Base-by-base conservation (phyloP, 139 green algal genomes). In the Asterochloris sp. region DNA sequence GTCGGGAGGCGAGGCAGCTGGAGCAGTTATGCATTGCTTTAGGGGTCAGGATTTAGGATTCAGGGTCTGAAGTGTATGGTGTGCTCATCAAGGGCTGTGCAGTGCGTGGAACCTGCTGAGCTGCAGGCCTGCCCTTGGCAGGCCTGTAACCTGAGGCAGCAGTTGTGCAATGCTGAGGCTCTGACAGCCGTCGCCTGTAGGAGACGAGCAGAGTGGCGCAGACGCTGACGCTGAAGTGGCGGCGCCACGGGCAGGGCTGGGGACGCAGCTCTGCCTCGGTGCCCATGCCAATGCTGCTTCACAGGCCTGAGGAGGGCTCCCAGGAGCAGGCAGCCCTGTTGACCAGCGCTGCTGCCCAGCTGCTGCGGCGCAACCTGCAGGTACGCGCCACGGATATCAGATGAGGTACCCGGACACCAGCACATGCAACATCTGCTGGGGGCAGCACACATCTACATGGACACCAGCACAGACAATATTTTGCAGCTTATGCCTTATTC, bases 161-260 rank as follows among this genome's bases (percentile, higher is more conserved):
- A 24, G 1, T 6, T 26, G 17, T 21, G 21, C 21, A 71, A 26
- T 71, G 23, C 69, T 54, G 69, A 76, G 24, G 24, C 13, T 12
- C 15, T 17, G 12, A 78, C 24, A 19, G 1, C 26, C 21, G 19
- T 54, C 10, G 8, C 13, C 8, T 76, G 69, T 78, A 83, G 78
- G 84, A 91, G 29, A 79, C 81, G 66, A 84, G 85, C 11, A 81
- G 91, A 0, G 78, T 78, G 1, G 85, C 92, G 0, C 74, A 62
- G 13, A 93, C 82, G 6, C 78, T 96, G 21, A 89, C 86, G 8
- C 62, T 96, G 69, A 96, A 95, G 71, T 96, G 91, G 91, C 85
- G 93, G 0, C 87, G 81, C 26, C 63, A 74, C 2, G 88, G 85
- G 13, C 77, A 76, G 17, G 91, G 93, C 78, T 94, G 87, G 83